Evolutionary conservation across 345 rosid species (phyloP), one percentile per base, ranked within the genome.

Genomic region (Citropsis articulata): DNA sequence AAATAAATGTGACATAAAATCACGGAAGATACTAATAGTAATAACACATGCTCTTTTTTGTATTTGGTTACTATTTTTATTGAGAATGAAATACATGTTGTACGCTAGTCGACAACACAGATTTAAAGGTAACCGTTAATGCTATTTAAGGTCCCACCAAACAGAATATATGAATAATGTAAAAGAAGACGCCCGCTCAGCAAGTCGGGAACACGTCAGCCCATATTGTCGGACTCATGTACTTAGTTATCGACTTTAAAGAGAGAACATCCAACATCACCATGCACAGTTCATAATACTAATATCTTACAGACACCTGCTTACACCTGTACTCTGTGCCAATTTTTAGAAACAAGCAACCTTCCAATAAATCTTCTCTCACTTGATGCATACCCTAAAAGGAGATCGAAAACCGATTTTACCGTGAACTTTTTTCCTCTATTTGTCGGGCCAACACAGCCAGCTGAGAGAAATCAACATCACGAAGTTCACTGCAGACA

Each of bases 361-460:
- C 12, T 33, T 7, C 16, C 10, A 31, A 61, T 45, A 36, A 73
- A 60, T 27, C 1, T 38, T 72, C 42, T 27, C 27, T 60, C n/a
- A 69, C 68, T 68, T 68, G 42, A 71, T 59, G 40, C 28, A 71
- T 40, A 36, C 18, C 48, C 36, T 2, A 28, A 28, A 40, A 60
- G 22, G 56, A 60, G 73, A 24, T 18, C 31, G 13, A 80, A 55
- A 31, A 74, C 63, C 50, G 13, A 72, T 59, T 75, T 84, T 88
- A 90, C 93, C 78, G 0, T 61, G 82, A 78, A 81, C 90, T 90
- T 77, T 66, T 85, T 66, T 85, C 86, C 74, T 71, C 77, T 36
- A 82, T 45, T 82, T 83, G 81, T 24, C 18, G 77, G 73, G 81
- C 84, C 63, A 82, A 60, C 28, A 62, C 57, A 76, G 76, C 82